Evolutionary conservation across 768 basidiomycete genomes (phyloP), one percentile per base, ranked within the genome.

Genomic region (Termitomyces sp.): DNA sequence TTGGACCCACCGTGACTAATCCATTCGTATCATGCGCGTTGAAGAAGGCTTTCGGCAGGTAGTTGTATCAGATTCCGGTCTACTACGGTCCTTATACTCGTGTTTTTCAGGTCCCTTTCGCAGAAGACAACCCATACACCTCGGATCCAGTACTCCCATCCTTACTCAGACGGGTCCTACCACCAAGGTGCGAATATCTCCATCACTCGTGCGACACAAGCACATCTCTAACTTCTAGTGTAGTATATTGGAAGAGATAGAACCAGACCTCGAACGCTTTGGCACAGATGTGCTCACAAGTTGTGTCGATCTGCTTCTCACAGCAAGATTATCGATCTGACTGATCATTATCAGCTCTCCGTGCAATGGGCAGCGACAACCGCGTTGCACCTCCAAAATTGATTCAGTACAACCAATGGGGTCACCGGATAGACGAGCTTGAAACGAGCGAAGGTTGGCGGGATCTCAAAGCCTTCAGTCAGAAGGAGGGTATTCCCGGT

Each of bases 361-460:
- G 85, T 21, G 69, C 72, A 1, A 66, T 88, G 45, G 76, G 74
- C n/a, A 66, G 67, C n/a, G 73, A 72, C 34, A 66, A 63, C 25
- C 76, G 75, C 21, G 72, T 79, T 1, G 64, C 68, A 2, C 79
- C 79, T 19, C 84, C 86, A 0, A 73, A 67, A 10, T 67, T 91
- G 21, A 76, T 75, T 0, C 90, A 91, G 67, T 91, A 89, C 64
- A 76, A 90, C 62, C 83, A 89, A 60, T 91, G 83, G 84, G 89
- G 89, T 0, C 80, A 84, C 11, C 67, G 78, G 23, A 71, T 89
- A 8, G 89, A 92, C 66, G 68, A 72, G 4, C 77, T 93, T 0
- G 74, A 83, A 39, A 89, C 87, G 1, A 85, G 84, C 17, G 87
- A 89, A 64, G 86, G 82, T 0, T 92, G 89, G 89, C 73, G 84